These are phyloP conservation scores for Ananas comosus DNA, from an alignment of 176 grass and related monocot species.

Conservation along the genomic window DNA sequence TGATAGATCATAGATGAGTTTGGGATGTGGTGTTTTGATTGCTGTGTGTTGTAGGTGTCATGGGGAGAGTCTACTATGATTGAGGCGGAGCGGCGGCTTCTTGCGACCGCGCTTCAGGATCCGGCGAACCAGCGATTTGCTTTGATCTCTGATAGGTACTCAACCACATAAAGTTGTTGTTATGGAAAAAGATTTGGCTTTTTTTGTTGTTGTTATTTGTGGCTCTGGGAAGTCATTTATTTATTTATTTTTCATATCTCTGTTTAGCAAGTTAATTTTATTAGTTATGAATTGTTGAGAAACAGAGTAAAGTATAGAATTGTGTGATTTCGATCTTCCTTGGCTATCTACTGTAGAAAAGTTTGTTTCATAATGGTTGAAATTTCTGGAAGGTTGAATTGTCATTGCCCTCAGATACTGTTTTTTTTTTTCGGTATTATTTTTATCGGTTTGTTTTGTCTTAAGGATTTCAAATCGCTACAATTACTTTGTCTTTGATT, in stretches of 20 bases:
- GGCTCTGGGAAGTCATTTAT: slow-evolving; percentile 6
- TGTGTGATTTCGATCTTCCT: neutral
- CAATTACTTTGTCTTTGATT: no score
- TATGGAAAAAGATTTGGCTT: neutral
- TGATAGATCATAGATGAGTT: slow-evolving; percentile 10
- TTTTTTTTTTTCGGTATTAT: no score
- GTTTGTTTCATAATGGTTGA: neutral
- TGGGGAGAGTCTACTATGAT: slow-evolving; percentile 94
- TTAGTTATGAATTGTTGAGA: neutral
- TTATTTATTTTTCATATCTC: neutral
- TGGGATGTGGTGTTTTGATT: slow-evolving; percentile 4
- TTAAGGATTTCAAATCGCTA: no score
- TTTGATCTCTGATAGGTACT: slow-evolving; percentile 84
- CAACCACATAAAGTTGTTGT: neutral
- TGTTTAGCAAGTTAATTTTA: neutral
- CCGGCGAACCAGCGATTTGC: slow-evolving; percentile 70
- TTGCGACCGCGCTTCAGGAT: slow-evolving; percentile 66
- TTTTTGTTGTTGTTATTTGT: neutral
- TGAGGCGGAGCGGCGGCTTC: slow-evolving; percentile 67
- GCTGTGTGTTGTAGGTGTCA: slow-evolving; percentile 45
- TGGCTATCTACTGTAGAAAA: neutral
- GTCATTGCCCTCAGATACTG: no score
- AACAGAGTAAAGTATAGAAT: neutral
- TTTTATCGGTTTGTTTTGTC: no score
- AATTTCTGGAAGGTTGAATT: no score